Conservation (phyloP, 768 basidiomycete species). For the Termitomyces sp. region DNA sequence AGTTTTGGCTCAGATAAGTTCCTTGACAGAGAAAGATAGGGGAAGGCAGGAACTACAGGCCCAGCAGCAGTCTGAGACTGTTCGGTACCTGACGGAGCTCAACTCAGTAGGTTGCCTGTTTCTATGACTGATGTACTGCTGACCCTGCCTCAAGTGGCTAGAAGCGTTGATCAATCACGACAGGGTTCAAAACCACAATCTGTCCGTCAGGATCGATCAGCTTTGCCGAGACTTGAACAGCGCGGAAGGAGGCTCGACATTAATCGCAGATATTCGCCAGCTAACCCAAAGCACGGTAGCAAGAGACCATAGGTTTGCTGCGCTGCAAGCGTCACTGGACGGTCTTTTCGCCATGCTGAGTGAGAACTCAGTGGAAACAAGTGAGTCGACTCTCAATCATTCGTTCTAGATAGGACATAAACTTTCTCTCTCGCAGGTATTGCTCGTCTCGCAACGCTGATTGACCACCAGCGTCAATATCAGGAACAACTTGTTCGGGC, state of each 20-base stretch:
- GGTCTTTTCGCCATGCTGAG: conserved; percentile 32
- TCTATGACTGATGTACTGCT: not conserved
- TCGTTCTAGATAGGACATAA: not conserved
- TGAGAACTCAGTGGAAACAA: conserved; percentile 19
- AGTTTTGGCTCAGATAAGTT: conserved; percentile 42
- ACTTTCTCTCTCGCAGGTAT: conserved; percentile 3
- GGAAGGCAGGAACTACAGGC: conserved; percentile 46
- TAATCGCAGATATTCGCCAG: conserved; percentile 38
- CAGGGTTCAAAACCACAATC: conserved; percentile 65
- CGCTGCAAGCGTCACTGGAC: conserved; percentile 40
- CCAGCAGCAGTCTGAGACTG: conserved; percentile 73
- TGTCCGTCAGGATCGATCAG: conserved; percentile 59
- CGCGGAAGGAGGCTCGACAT: conserved; percentile 18
- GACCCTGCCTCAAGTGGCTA: conserved; percentile 60
- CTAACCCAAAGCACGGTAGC: conserved; percentile 32
- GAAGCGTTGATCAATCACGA: conserved; percentile 79
- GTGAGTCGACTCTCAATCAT: conserved; percentile 7
- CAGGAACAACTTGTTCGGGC: conserved; percentile 69
- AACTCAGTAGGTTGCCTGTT: conserved; percentile 50
- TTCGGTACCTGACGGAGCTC: conserved; percentile 76
- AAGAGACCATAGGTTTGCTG: conserved; percentile 34
- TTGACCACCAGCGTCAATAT: conserved; percentile 69
- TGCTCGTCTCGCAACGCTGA: conserved; percentile 46
- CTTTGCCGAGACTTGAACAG: conserved; percentile 56
- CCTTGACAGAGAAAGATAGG: conserved; percentile 46